Percentiles rank a stretch among this genome's conserved stretches.
phyloP scores from a whole-genome alignment of 2,329 filamentous ascomycete genomes.

The Fusarium scirpi region DNA sequence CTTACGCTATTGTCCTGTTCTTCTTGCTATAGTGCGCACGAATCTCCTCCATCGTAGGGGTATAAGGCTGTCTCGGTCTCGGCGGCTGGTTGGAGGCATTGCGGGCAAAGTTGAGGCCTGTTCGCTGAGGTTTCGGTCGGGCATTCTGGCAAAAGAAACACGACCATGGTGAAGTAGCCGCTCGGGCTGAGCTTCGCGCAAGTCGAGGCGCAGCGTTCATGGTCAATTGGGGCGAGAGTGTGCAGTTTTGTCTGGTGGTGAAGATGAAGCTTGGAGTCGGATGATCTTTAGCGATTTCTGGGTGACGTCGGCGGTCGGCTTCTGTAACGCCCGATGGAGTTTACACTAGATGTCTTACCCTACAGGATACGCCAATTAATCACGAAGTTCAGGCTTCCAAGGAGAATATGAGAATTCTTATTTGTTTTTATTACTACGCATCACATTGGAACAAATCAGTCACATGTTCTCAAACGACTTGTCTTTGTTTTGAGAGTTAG shows the following conservation, averaged over 20 bases:
- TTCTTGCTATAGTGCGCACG: conserved; percentile 72
- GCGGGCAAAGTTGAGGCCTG: conserved; percentile 46
- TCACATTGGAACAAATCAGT: background rate
- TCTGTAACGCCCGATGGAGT: conserved; percentile 28
- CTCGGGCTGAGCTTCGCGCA: conserved; percentile 49
- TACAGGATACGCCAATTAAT: background rate
- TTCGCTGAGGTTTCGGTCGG: conserved; percentile 45
- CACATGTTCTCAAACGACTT: background rate
- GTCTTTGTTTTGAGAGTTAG: background rate
- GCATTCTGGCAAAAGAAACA: conserved; percentile 55
- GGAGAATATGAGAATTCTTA: background rate
- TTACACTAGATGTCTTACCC: background rate
- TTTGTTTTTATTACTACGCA: background rate
- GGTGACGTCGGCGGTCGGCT: conserved; percentile 45
- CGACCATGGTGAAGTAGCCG: conserved; percentile 49
- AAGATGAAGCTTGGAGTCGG: conserved; percentile 36
- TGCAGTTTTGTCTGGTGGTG: conserved; percentile 17
- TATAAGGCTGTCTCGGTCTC: conserved; percentile 43
- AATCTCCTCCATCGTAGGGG: conserved; percentile 70
- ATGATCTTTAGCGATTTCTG: conserved; percentile 46
- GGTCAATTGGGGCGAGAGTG: conserved; percentile 36
- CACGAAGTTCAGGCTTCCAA: background rate
- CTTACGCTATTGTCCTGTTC: conserved; percentile 70
- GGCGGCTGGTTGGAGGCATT: conserved; percentile 49
- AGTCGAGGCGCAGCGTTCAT: conserved; percentile 58